A percentile compares a stretch with the other conserved stretches of the same genome.
phyloP scores from a whole-genome alignment of 2,329 filamentous ascomycete genomes.

The Nemania bipapillata region DNA sequence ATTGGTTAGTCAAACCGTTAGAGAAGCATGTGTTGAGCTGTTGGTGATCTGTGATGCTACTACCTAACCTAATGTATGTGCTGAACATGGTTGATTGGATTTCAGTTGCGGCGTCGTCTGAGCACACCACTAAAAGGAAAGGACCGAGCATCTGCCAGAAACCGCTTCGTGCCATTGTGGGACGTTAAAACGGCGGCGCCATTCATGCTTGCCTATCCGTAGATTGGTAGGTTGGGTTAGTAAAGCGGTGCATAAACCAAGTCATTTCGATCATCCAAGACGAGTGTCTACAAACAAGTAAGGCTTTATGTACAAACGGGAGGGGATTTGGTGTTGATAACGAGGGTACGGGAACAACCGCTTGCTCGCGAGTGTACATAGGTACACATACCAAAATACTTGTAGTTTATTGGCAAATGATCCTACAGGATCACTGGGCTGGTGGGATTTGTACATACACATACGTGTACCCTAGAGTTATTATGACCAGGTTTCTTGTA shows the following conservation, averaged over 20 bases:
- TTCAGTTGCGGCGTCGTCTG: neutral
- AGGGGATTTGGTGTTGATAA: neutral
- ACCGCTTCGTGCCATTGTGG: conserved; percentile 21
- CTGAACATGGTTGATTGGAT: neutral
- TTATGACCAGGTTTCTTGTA: neutral
- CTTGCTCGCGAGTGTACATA: too few relatives aligned
- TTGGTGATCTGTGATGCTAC: too few relatives aligned
- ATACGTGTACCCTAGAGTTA: neutral
- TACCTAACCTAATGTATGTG: too few relatives aligned
- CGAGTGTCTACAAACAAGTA: neutral
- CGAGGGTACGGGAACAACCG: conserved; percentile 11
- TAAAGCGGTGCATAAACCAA: too few relatives aligned
- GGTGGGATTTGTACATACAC: conserved; percentile 8
- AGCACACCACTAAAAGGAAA: neutral
- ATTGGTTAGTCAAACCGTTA: neutral
- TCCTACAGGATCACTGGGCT: conserved; percentile 20
- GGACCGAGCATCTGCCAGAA: conserved; percentile 23
- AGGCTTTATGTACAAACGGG: neutral
- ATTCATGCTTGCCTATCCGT: neutral
- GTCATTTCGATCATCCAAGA: too few relatives aligned
- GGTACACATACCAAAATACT: too few relatives aligned
- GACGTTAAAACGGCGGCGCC: conserved; percentile 5
- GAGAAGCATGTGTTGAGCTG: conserved; percentile 4
- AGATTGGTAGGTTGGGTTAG: neutral
- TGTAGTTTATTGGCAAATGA: neutral